Evolutionary conservation across 1,139 yeast species (phyloP).

Genomic region (Kodamaea alishanica): DNA sequence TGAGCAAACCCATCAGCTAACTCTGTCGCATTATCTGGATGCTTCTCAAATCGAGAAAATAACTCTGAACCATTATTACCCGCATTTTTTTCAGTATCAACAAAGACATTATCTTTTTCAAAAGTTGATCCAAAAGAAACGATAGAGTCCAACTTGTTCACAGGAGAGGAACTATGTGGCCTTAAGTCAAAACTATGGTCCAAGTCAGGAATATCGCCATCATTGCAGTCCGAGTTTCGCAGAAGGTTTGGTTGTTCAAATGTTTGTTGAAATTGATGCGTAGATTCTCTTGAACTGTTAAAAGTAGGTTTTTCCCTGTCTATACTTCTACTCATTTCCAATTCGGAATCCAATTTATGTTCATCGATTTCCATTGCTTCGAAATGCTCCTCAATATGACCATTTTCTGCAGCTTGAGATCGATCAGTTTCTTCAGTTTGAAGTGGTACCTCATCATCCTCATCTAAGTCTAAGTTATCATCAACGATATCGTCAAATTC

Average conservation of each 20-base stretch:
- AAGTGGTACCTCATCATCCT: conserved; percentile 1
- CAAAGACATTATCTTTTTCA: conserved; percentile 13
- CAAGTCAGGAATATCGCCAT: background rate
- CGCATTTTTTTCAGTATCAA: conserved; percentile 9
- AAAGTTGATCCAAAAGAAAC: background rate
- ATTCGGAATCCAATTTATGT: too few relatives aligned
- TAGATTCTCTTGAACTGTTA: background rate
- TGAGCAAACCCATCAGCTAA: conserved; percentile 38
- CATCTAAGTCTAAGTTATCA: conserved; percentile 10
- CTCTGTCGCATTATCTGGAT: conserved; percentile 21
- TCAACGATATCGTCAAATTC: conserved; percentile 12
- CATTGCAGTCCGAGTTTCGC: background rate
- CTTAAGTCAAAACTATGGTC: background rate
- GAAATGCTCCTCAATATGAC: too few relatives aligned
- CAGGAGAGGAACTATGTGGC: too few relatives aligned
- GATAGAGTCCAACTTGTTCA: background rate
- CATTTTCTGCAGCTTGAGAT: too few relatives aligned
- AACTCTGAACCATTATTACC: conserved; percentile 13
- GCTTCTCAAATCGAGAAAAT: conserved; percentile 16
- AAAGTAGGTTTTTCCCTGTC: conserved; percentile 1
- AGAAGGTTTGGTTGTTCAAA: background rate
- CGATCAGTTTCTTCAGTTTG: too few relatives aligned
- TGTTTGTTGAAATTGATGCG: background rate
- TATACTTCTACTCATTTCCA: background rate
- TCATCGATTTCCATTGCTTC: conserved; percentile 5